Evolutionary conservation across 441 rosid genomes (phyloP).

Genomic region (Codiaeum variegatum): DNA sequence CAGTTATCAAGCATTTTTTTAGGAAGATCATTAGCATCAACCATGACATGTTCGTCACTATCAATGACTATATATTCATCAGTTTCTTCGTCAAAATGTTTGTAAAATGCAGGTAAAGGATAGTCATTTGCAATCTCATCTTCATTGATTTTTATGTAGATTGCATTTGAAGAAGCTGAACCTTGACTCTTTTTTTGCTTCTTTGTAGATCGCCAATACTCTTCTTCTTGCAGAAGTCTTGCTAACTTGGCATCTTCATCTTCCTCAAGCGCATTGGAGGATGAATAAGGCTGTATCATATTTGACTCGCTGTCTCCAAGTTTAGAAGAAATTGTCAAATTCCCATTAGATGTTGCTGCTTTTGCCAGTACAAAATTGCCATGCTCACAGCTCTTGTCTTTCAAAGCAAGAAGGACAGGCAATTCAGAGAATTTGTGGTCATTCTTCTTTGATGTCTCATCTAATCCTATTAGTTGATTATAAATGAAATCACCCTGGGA

Average conservation of each 20-base stretch:
- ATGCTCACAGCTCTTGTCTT: constrained; percentile 42
- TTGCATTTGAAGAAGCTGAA: constrained; percentile 40
- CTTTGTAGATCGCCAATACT: constrained; percentile 47
- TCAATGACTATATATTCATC: constrained; percentile 56
- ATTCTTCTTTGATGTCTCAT: constrained; percentile 50
- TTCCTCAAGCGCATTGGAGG: constrained; percentile 35
- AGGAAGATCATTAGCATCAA: constrained; percentile 51
- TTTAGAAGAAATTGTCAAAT: constrained; percentile 36
- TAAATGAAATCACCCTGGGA: constrained; percentile 77
- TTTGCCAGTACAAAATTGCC: constrained; percentile 26
- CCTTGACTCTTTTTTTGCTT: constrained; percentile 42
- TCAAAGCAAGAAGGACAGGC: constrained; percentile 57
- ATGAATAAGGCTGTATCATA: constrained; percentile 20
- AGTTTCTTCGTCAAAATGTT: constrained; percentile 49
- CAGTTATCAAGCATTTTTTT: constrained; percentile 66
- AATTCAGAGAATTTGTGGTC: constrained; percentile 44
- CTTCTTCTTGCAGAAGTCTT: constrained; percentile 58
- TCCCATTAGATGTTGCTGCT: constrained; percentile 29
- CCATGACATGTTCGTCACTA: constrained; percentile 25
- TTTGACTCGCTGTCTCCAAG: constrained; percentile 27
- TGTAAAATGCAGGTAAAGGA: constrained; percentile 78
- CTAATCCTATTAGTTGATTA: constrained; percentile 70
- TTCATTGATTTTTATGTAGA: constrained; percentile 71
- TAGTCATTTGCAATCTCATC: constrained; percentile 80
- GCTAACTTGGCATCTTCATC: constrained; percentile 57